Conservation (phyloP, 805 yeast species). For the Yamadazyma laniorum region DNA sequence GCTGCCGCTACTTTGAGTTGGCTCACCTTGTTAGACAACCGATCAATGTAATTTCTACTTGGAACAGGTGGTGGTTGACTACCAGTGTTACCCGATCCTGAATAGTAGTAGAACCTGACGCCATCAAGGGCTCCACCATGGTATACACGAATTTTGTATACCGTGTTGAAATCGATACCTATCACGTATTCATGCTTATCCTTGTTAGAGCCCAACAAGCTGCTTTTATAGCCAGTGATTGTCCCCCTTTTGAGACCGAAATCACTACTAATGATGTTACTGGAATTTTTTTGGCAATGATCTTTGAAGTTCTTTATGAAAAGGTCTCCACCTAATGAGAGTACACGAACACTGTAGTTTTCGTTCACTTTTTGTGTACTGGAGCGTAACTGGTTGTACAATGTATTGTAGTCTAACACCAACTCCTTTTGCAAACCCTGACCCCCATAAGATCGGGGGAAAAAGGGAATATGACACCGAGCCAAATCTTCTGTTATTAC, state of each 20-base stretch:
- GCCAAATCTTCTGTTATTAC: slow-evolving; percentile 57
- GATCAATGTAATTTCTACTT: slow-evolving; percentile 26
- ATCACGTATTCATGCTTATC: slow-evolving; percentile 22
- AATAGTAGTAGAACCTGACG: slow-evolving; percentile 46
- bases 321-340: slow-evolving; percentile 62
- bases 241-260: slow-evolving; percentile 43
- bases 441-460: slow-evolving; percentile 58
- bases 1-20: background rate
- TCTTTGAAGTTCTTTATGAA: slow-evolving; percentile 50
- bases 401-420: slow-evolving; percentile 44
- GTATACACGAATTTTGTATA: slow-evolving; percentile 60
- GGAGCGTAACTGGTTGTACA: slow-evolving; percentile 25
- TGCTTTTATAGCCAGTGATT: slow-evolving; percentile 39
- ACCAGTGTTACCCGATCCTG: background rate
- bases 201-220: slow-evolving; percentile 26
- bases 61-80: slow-evolving; percentile 44
- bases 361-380: slow-evolving; percentile 24
- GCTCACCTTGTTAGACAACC: slow-evolving; percentile 9
- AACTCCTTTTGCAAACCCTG: slow-evolving; percentile 57
- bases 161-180: slow-evolving; percentile 35
- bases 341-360: slow-evolving; percentile 50
- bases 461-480: slow-evolving; percentile 57
- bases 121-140: slow-evolving; percentile 86
- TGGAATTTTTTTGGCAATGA: slow-evolving; percentile 24
- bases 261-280: slow-evolving; percentile 27